Evolutionary conservation across 2,329 filamentous ascomycete species (phyloP).

Genomic region (Pestalotiopsis sp.): DNA sequence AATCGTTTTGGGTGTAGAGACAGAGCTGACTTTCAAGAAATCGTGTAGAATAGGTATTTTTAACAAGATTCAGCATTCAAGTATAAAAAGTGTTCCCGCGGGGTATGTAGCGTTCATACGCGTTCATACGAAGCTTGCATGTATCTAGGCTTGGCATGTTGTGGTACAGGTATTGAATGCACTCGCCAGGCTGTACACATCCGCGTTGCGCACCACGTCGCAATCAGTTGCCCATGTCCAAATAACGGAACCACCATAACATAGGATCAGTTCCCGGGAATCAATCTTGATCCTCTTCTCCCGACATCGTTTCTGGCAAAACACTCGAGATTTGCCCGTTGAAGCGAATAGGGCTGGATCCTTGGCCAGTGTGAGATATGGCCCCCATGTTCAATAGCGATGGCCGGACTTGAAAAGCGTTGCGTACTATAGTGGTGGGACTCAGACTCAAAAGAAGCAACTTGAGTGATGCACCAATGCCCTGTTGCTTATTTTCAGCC

Average conservation of each 20-base stretch:
- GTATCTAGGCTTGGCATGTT: background rate
- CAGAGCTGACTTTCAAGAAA: too few relatives aligned
- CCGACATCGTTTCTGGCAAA: background rate
- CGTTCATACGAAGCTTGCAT: background rate
- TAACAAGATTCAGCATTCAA: background rate
- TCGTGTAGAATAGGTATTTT: too few relatives aligned
- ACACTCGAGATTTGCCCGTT: background rate
- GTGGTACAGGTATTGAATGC: background rate
- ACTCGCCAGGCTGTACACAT: background rate
- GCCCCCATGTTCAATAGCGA: background rate
- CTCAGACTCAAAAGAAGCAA: background rate
- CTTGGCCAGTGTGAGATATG: background rate
- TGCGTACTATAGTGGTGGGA: background rate
- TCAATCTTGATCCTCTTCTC: background rate
- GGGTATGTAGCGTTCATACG: background rate
- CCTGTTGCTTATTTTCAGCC: background rate
- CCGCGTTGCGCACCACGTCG: too few relatives aligned
- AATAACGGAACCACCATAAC: too few relatives aligned
- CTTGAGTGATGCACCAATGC: background rate
- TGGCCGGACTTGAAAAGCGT: background rate
- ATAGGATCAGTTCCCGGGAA: background rate
- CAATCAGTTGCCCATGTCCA: too few relatives aligned
- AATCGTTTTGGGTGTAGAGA: background rate
- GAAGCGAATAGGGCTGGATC: background rate
- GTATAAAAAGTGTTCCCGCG: background rate